phyloP scores from a whole-genome alignment of 1,284 basidiomycete species.

The Trichosporon sp. region DNA sequence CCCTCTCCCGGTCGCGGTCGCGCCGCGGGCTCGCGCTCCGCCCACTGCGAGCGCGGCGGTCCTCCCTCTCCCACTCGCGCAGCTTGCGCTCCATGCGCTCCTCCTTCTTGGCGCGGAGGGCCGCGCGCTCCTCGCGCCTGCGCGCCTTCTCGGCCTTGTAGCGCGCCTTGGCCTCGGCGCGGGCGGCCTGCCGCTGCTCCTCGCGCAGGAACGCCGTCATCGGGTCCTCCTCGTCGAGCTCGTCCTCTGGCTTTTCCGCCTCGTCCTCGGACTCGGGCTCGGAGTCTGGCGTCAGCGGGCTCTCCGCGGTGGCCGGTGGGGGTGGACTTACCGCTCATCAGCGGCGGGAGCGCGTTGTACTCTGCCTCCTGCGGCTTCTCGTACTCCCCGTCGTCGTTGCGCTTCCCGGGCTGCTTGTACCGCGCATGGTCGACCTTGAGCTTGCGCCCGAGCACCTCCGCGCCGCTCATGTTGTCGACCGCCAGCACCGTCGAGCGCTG shows the following conservation, averaged over 20 bases:
- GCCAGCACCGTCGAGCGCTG: conserved; percentile 93
- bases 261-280: conserved; percentile 30
- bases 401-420: conserved; percentile 80
- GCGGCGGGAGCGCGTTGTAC: conserved; percentile 73
- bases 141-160: conserved; percentile 72
- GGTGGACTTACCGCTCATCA: conserved; percentile 59
- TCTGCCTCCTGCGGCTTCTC: conserved; percentile 78
- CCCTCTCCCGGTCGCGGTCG: conserved; percentile 6
- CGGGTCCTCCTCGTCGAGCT: conserved; percentile 91
- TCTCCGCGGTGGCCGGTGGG: no score
- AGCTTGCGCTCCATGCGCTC: conserved; percentile 25
- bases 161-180: conserved; percentile 61
- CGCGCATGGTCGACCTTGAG: conserved; percentile 89
- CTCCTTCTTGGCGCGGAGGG: conserved; percentile 49
- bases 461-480: conserved; percentile 94
- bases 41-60: neutral
- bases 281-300: conserved; percentile 23
- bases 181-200: conserved; percentile 43
- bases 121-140: conserved; percentile 53
- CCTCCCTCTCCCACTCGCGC: conserved; percentile 12
- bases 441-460: conserved; percentile 77
- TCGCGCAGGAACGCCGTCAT: conserved; percentile 80
- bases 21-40: conserved; percentile 13
- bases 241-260: conserved; percentile 56
- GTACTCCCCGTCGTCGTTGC: conserved; percentile 81